phyloP scores from a whole-genome alignment of 768 basidiomycete genomes.

The Mycena amicta region DNA sequence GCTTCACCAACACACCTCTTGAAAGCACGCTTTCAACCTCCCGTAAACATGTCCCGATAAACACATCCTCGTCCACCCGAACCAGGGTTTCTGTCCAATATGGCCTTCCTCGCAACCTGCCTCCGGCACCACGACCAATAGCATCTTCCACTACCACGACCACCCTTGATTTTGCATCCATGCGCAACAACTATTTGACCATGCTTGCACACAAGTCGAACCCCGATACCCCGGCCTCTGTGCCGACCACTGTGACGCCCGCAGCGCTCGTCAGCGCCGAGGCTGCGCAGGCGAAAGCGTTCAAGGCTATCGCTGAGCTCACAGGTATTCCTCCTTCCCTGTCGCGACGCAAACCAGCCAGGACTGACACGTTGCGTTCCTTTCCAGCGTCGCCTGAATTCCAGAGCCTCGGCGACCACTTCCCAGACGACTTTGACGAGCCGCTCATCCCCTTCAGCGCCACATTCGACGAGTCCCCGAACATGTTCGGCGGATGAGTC shows the following conservation, averaged over 20 bases:
- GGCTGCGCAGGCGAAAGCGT: background rate
- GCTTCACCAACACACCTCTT: constrained; percentile 35
- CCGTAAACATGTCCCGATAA: constrained; percentile 48
- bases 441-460: background rate
- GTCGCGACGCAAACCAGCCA: background rate
- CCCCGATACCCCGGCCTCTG: constrained; percentile 18
- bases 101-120: constrained; percentile 55
- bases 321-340: constrained; percentile 13
- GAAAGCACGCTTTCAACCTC: constrained; percentile 37
- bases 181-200: constrained; percentile 49
- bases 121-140: constrained; percentile 48
- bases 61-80: constrained; percentile 44
- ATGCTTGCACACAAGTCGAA: constrained; percentile 44
- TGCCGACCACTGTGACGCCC: constrained; percentile 14
- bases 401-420: constrained; percentile 18
- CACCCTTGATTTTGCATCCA: constrained; percentile 30
- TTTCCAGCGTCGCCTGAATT: constrained; percentile 23
- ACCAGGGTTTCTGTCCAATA: constrained; percentile 49
- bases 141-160: constrained; percentile 29
- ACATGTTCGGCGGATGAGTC: constrained; percentile 8
- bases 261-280: constrained; percentile 3
- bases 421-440: constrained; percentile 7
- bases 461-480: background rate
- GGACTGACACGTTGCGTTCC: constrained; percentile 1
- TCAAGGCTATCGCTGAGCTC: background rate